phyloP scores from a whole-genome alignment of 2,329 filamentous ascomycete genomes.

The Dothiorella sarmentorum region DNA sequence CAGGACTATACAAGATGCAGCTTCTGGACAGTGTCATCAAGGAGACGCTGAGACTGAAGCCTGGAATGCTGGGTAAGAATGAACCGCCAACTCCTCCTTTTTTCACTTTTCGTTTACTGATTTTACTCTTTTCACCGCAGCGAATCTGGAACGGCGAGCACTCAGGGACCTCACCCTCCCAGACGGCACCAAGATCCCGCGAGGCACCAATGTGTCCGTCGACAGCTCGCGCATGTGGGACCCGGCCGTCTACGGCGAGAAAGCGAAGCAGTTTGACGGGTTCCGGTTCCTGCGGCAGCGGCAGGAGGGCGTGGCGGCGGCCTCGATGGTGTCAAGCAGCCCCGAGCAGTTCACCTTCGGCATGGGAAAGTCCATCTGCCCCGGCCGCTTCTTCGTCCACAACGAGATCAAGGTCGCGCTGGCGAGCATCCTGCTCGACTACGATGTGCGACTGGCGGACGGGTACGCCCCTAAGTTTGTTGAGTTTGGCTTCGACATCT shows the following conservation, averaged over 20 bases:
- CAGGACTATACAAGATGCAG: slow-evolving; percentile 28
- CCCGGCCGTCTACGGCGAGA: slow-evolving; percentile 4
- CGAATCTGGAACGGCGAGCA: slow-evolving; percentile 17
- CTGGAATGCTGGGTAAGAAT: slow-evolving; percentile 23
- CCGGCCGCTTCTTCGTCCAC: slow-evolving; percentile 31
- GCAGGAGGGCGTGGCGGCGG: background rate
- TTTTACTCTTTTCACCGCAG: slow-evolving; percentile 17
- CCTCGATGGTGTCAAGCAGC: background rate
- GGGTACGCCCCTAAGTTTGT: background rate
- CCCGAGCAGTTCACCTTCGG: slow-evolving; percentile 23
- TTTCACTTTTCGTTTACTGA: background rate
- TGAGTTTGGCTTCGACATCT: slow-evolving; percentile 3
- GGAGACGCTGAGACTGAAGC: slow-evolving; percentile 30
- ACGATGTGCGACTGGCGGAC: slow-evolving; percentile 25
- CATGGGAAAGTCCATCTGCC: slow-evolving; percentile 31
- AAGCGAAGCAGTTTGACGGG: slow-evolving; percentile 18
- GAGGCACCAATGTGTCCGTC: slow-evolving; percentile 20
- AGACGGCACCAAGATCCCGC: slow-evolving; percentile 20
- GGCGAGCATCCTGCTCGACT: slow-evolving; percentile 26
- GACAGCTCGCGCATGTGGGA: slow-evolving; percentile 16
- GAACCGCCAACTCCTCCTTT: background rate
- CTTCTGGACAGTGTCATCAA: slow-evolving; percentile 35
- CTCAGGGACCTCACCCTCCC: slow-evolving; percentile 20
- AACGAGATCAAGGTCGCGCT: slow-evolving; percentile 35
- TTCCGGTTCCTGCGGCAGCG: slow-evolving; percentile 16